These are phyloP conservation scores for Simplicillium aogashimaense DNA, from an alignment of 2,329 filamentous ascomycete genomes.

Conservation along the genomic window DNA sequence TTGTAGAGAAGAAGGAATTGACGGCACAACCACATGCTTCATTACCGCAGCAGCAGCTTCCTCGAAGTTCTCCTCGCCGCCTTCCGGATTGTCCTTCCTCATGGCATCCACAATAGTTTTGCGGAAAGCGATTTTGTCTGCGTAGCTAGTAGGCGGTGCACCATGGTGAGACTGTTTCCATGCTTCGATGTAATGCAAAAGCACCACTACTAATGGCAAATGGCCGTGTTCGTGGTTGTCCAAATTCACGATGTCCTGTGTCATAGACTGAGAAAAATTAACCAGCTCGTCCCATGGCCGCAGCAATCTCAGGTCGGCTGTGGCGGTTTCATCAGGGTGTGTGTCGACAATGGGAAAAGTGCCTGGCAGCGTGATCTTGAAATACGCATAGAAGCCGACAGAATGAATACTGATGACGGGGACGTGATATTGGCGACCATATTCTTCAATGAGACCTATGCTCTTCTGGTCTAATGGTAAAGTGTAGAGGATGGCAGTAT, in stretches of 20 bases:
- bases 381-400: constrained; percentile 85
- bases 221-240: constrained; percentile 81
- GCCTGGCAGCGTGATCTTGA: constrained; percentile 68
- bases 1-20: constrained; percentile 57
- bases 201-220: constrained; percentile 73
- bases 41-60: constrained; percentile 82
- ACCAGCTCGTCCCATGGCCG: constrained; percentile 77
- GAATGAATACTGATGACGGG: constrained; percentile 79
- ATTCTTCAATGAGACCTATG: constrained; percentile 33
- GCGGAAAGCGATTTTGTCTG: constrained; percentile 79
- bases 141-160: constrained; percentile 60
- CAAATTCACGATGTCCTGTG: constrained; percentile 58
- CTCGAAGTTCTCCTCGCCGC: constrained; percentile 93
- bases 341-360: constrained; percentile 91
- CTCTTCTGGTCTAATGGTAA: constrained; percentile 35
- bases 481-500: constrained; percentile 46
- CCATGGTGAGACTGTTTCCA: constrained; percentile 70
- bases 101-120: constrained; percentile 56
- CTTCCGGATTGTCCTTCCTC: constrained; percentile 66
- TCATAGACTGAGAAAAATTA: constrained; percentile 56
- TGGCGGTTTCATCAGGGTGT: constrained; percentile 80
- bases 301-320: constrained; percentile 73
- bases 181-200: constrained; percentile 70
- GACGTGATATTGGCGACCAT: constrained; percentile 46
- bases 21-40: constrained; percentile 67